Evolutionary conservation across 305 asterid genomes (phyloP), one percentile per base, ranked within the genome.

Genomic region (Fraxinus dipetala): DNA sequence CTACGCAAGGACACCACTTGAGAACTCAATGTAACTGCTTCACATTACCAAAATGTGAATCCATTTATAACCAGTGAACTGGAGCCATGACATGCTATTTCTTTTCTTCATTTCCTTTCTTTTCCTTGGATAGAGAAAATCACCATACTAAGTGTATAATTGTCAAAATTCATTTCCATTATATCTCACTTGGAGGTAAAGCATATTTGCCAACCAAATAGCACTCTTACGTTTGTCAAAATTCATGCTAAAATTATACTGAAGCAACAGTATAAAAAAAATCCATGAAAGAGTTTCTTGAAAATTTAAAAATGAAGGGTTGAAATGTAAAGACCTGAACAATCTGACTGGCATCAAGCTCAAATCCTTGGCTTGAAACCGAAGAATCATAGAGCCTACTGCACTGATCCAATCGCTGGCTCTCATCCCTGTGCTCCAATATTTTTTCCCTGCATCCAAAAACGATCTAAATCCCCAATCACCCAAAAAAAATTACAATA

Each of bases 301-400:
- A 59, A 80, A 48, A 48, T 63, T 38, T 6, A 7, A 45, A 45
- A 51, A 14, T 80, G 54, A 30, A 72, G 72, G 35, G 13, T 77
- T 28, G 24, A 43, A 38, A 45, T 2, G 65, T 13, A 76, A n/a
- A 74, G 87, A 92, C 98, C 98, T 96, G 98, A 82, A 88, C 87
- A 85, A 90, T 89, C 74, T 89, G 92, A 84, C 98, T 96, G 4
- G 98, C 94, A 80, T 94, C 98, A 56, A 90, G 90, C 91, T 96
- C 99, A 63, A 96, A 93, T 63, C 96, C 97, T 65, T 90, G 93
- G 88, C 85, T 93, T 3, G 92, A 90, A 82, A 92, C 89, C 0
- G 97, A 91, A 1, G 98, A 96, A 90, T 94, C 98, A 61, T 90
- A 92, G 72, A 96, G 92, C 81, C 99, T 87, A 85, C 93, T 87